Evolutionary conservation across 352 stramenopile genomes (phyloP).

Genomic region (Globisporangium perplexum): DNA sequence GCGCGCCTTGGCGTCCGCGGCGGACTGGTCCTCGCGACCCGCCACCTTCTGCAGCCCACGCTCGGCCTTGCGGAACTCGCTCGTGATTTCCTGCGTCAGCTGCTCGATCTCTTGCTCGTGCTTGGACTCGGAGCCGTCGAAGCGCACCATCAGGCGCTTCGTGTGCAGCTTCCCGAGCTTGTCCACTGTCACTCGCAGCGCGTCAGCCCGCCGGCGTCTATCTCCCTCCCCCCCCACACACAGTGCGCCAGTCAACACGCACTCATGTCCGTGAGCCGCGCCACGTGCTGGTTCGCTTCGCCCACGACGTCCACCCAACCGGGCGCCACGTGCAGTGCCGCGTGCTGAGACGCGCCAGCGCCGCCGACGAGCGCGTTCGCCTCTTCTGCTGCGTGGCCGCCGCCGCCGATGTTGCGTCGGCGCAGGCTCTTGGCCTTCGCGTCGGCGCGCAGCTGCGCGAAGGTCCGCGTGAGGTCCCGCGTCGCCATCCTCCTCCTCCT

Average conservation of each 20-base stretch:
- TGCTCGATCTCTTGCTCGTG: conserved; percentile 83
- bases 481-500: conserved; percentile 47
- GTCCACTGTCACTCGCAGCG: conserved; percentile 53
- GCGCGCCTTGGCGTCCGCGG: conserved; percentile 75
- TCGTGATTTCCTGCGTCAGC: conserved; percentile 75
- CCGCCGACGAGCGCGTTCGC: conserved; percentile 55
- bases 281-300: conserved; percentile 76
- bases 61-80: conserved; percentile 78
- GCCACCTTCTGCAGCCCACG: conserved; percentile 70
- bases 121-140: conserved; percentile 80
- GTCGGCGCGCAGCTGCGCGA: conserved; percentile 63
- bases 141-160: conserved; percentile 83
- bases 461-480: conserved; percentile 67
- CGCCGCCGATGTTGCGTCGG: conserved; percentile 76
- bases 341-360: conserved; percentile 21
- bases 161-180: conserved; percentile 81
- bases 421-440: conserved; percentile 81
- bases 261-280: conserved; percentile 79
- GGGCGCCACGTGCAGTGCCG: conserved; percentile 32
- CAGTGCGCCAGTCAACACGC: conserved; percentile 12
- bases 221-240: neutral
- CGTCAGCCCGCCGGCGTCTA: neutral
- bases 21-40: conserved; percentile 64
- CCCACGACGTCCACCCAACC: conserved; percentile 78
- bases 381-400: conserved; percentile 38